A percentile compares a stretch with the other conserved stretches of the same genome.
phyloP scores from a whole-genome alignment of 108 stramenopile species.

The Pseudonitzschia pungens region DNA sequence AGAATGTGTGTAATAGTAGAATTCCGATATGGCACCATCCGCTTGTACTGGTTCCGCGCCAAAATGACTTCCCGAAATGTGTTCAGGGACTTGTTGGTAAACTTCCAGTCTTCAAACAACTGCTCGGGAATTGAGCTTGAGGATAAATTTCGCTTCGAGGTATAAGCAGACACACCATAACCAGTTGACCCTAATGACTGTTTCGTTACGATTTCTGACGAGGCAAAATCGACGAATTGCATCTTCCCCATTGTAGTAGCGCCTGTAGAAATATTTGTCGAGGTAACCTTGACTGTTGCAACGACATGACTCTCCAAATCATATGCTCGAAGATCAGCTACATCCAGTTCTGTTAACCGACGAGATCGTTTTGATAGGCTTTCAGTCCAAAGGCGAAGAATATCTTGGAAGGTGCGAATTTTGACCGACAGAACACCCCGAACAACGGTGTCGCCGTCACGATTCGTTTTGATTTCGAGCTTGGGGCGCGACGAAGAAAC shows the following conservation, averaged over 20 bases:
- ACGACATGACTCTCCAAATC: constrained; percentile 59
- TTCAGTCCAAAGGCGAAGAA: constrained; percentile 56
- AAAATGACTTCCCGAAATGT: constrained; percentile 69
- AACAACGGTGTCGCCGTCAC: constrained; percentile 82
- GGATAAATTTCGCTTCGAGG: constrained; percentile 1
- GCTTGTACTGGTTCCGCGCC: constrained; percentile 69
- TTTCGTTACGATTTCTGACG: constrained; percentile 53
- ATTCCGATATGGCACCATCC: constrained; percentile 80
- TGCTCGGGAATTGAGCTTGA: constrained; percentile 17
- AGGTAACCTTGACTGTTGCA: constrained; percentile 65
- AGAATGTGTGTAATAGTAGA: constrained; percentile 83
- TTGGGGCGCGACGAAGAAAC: constrained; percentile 32
- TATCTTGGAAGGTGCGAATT: constrained; percentile 64
- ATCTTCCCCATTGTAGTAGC: constrained; percentile 65
- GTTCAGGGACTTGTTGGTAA: constrained; percentile 68
- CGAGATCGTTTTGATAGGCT: constrained; percentile 42
- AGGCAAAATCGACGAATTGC: constrained; percentile 84
- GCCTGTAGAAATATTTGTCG: constrained; percentile 76
- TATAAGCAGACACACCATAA: not conserved
- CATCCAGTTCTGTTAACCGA: constrained; percentile 51
- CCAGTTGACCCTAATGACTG: not conserved
- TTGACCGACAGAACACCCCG: constrained; percentile 68
- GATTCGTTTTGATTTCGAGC: constrained; percentile 81
- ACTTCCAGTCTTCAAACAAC: constrained; percentile 52
- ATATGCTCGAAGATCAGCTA: constrained; percentile 27